Evolutionary conservation across 1,284 basidiomycete species (phyloP).

Genomic region (Farysia itapuensis): DNA sequence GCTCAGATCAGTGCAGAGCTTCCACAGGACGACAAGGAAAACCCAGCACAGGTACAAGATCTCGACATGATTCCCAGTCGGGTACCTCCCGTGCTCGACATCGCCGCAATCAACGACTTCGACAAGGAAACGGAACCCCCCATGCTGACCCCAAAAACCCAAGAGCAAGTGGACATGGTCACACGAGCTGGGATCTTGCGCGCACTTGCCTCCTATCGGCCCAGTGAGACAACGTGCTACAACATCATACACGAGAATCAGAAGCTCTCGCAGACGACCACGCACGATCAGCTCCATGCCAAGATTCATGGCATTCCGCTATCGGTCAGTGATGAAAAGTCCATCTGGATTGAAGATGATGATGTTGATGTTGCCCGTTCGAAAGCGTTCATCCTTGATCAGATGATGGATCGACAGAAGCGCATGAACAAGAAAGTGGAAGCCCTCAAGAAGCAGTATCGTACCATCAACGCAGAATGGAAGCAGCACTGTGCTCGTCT

Average conservation of each 20-base stretch:
- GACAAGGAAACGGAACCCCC: constrained; percentile 15
- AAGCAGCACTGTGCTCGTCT: constrained; percentile 46
- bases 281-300: constrained; percentile 27
- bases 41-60: constrained; percentile 21
- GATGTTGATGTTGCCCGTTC: constrained; percentile 15
- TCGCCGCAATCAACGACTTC: constrained; percentile 24
- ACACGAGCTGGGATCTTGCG: constrained; percentile 4
- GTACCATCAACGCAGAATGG: constrained; percentile 50
- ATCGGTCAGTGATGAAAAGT: constrained; percentile 18
- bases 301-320: constrained; percentile 39
- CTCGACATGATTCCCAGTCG: constrained; percentile 15
- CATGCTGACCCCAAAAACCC: constrained; percentile 27
- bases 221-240: constrained; percentile 9
- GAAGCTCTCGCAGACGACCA: constrained; percentile 22
- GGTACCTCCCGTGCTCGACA: constrained; percentile 9
- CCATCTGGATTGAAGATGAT: constrained; percentile 35
- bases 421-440: constrained; percentile 47
- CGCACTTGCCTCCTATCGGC: background rate
- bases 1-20: too few relatives aligned
- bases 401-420: constrained; percentile 23
- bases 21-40: too few relatives aligned
- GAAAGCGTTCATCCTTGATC: constrained; percentile 22
- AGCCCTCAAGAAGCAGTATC: constrained; percentile 44
- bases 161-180: constrained; percentile 31
- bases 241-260: constrained; percentile 30